Evolutionary conservation across 805 yeast species (phyloP).

Genomic region (Yarrowia sp.): DNA sequence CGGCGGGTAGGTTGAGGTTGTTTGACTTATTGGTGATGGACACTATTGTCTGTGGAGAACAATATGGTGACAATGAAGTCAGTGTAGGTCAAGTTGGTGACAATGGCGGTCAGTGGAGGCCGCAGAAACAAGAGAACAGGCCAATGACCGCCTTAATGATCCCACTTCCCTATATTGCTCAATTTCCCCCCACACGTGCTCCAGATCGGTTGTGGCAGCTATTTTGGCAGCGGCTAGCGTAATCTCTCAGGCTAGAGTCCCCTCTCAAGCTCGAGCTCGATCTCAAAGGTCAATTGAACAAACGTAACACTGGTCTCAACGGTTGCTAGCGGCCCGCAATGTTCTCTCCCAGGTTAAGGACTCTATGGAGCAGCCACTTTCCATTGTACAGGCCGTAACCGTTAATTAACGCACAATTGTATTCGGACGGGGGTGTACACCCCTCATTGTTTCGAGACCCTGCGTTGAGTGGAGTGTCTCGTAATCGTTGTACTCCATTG

Average conservation of each 20-base stretch:
- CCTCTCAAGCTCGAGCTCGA: not conserved
- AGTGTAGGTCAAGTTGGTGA: too few species aligned
- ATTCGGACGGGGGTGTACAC: not conserved
- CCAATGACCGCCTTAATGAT: too few species aligned
- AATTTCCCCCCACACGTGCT: not conserved
- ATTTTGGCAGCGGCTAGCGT: too few species aligned
- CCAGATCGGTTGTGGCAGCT: not conserved
- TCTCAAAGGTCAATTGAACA: not conserved
- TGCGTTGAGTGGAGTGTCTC: not conserved
- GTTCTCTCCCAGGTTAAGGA: not conserved
- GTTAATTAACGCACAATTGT: not conserved
- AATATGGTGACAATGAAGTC: not conserved
- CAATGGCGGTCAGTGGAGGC: too few species aligned
- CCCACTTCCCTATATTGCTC: too few species aligned
- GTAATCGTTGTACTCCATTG: not conserved
- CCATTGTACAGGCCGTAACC: not conserved
- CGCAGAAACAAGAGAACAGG: too few species aligned
- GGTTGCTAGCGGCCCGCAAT: slow-evolving; percentile 13
- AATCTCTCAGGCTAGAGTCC: too few species aligned
- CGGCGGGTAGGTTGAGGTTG: too few species aligned
- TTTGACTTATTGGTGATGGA: not conserved
- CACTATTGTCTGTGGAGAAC: not conserved
- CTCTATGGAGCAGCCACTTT: too few species aligned
- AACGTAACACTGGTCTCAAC: slow-evolving; percentile 7
- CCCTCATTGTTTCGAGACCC: slow-evolving; percentile 9